Evolutionary conservation across 116 monocot genomes (phyloP).

Genomic region (Thalassia testudinum): DNA sequence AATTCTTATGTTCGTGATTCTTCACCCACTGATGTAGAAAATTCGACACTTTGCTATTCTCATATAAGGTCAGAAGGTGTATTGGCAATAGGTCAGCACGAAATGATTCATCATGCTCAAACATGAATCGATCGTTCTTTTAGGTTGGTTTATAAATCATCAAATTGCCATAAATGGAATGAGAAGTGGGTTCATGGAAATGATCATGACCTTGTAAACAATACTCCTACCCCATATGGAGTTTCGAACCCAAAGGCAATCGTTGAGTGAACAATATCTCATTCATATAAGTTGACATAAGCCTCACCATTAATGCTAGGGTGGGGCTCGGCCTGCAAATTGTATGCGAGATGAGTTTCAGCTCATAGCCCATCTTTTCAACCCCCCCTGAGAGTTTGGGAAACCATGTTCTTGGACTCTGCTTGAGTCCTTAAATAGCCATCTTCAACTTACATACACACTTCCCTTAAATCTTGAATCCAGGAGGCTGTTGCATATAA

Average conservation of each 20-base stretch:
- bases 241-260: not conserved
- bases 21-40: conserved; percentile 1
- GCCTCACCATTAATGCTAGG: not conserved
- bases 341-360: not conserved
- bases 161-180: not conserved
- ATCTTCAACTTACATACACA: no score
- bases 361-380: not conserved
- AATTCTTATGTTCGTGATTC: conserved; percentile 4
- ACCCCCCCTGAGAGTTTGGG: not conserved
- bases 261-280: not conserved
- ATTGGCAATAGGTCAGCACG: not conserved
- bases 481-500: no score
- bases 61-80: not conserved
- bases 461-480: no score
- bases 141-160: conserved; percentile 1
- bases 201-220: not conserved
- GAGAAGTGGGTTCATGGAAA: not conserved
- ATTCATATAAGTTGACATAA: conserved; percentile 1
- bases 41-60: not conserved
- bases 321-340: conserved; percentile 2
- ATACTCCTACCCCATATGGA: not conserved
- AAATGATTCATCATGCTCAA: conserved; percentile 1
- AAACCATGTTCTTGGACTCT: not conserved
- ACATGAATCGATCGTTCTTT: not conserved
- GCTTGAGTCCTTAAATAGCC: no score